phyloP scores from a whole-genome alignment of 352 stramenopile species.

The Phytophthora tentaculata region DNA sequence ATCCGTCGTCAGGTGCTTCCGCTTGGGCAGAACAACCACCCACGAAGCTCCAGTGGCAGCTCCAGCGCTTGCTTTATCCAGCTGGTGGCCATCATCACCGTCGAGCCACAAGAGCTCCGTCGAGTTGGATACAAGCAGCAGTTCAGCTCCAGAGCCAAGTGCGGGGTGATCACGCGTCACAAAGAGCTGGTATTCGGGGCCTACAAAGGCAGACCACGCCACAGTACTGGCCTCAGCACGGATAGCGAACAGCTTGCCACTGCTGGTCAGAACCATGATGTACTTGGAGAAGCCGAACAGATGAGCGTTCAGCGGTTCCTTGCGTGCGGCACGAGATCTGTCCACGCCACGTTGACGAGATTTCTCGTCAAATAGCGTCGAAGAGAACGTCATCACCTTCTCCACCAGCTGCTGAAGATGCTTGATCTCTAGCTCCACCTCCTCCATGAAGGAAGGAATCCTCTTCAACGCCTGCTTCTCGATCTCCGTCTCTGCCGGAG shows the following conservation, averaged over 20 bases:
- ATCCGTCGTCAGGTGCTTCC: constrained; percentile 67
- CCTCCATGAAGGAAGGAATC: constrained; percentile 77
- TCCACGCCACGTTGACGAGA: constrained; percentile 28
- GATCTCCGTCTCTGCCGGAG: constrained; percentile 74
- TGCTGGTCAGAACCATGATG: constrained; percentile 75
- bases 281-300: constrained; percentile 89
- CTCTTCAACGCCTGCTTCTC: constrained; percentile 75
- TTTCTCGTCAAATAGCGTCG: constrained; percentile 58
- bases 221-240: constrained; percentile 77
- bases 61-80: constrained; percentile 44
- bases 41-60: constrained; percentile 39
- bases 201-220: constrained; percentile 75
- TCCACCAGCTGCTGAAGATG: constrained; percentile 58
- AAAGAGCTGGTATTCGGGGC: constrained; percentile 72
- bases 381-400: constrained; percentile 54
- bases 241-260: constrained; percentile 82
- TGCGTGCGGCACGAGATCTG: constrained; percentile 47
- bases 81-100: constrained; percentile 60
- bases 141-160: constrained; percentile 69
- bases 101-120: constrained; percentile 76
- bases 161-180: constrained; percentile 83
- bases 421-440: constrained; percentile 66
- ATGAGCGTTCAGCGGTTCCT: constrained; percentile 70
- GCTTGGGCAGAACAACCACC: constrained; percentile 79
- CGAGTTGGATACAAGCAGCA: constrained; percentile 71